These are phyloP conservation scores for Chytriomyces sp. DNA, from an alignment of 192 early-diverging fungal species.

Conservation along the genomic window DNA sequence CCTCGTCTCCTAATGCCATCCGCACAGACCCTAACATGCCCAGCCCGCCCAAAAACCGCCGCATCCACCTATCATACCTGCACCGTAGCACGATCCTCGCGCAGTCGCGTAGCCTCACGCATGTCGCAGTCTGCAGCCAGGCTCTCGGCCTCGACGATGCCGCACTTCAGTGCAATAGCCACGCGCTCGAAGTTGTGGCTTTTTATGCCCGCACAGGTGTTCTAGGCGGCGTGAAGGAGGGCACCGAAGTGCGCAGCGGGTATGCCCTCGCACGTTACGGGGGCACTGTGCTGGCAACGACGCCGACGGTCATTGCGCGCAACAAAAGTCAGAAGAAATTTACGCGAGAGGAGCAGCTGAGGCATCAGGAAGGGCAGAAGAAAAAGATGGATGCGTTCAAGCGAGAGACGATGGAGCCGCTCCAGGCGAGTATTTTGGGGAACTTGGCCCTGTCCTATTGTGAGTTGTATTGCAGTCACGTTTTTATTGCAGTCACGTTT, in stretches of 20 bases:
- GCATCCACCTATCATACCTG: conserved; percentile 51
- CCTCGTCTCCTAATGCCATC: background rate
- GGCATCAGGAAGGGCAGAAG: background rate
- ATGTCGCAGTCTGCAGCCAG: conserved; percentile 52
- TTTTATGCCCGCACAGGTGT: conserved; percentile 5
- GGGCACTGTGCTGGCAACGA: background rate
- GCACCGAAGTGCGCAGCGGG: background rate
- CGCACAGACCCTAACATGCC: conserved; percentile 8
- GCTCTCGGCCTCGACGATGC: conserved; percentile 46
- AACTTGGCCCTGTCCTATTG: conserved; percentile 21
- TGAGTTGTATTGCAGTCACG: background rate
- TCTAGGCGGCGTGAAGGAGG: background rate
- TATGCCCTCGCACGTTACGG: background rate
- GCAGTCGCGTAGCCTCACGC: conserved; percentile 50
- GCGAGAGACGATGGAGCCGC: conserved; percentile 1
- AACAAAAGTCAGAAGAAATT: background rate
- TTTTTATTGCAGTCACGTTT: background rate
- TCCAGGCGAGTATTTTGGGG: conserved; percentile 3
- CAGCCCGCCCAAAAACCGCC: background rate
- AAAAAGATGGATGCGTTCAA: background rate
- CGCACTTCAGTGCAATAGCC: conserved; percentile 37
- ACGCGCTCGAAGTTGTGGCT: conserved; percentile 19
- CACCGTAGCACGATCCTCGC: conserved; percentile 54
- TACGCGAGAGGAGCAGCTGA: background rate
- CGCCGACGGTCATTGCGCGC: background rate